These are phyloP conservation scores for Cronartium quercuum DNA, from an alignment of 1,284 basidiomycete genomes.

Conservation along the genomic window DNA sequence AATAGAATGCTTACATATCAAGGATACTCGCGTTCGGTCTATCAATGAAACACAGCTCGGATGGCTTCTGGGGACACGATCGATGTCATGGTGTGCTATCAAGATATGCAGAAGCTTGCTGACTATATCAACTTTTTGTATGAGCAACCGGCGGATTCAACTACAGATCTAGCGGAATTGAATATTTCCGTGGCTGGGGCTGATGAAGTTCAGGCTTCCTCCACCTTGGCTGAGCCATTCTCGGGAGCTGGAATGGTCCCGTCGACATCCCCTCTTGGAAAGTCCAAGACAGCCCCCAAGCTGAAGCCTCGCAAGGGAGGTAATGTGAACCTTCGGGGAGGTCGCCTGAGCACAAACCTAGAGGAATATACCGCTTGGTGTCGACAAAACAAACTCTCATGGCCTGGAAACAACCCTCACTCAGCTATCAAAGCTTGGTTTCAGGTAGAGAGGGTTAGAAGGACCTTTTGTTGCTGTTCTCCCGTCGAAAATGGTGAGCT, in stretches of 20 bases:
- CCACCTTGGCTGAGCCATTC: background rate
- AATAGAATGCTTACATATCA: background rate
- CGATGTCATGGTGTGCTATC: conserved; percentile 1
- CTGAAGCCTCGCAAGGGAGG: conserved; percentile 36
- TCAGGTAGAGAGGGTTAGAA: conserved; percentile 28
- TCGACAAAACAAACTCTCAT: conserved; percentile 24
- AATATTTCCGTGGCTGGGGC: background rate
- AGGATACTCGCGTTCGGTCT: background rate
- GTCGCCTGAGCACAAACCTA: conserved; percentile 17
- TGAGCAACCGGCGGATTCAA: conserved; percentile 16
- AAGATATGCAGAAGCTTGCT: conserved; percentile 28
- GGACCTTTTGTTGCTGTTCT: conserved; percentile 36
- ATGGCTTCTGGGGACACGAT: background rate
- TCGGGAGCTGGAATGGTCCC: background rate
- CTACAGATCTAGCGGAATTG: conserved; percentile 12
- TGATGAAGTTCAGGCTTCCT: background rate
- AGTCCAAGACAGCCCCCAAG: conserved; percentile 28
- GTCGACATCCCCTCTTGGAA: background rate
- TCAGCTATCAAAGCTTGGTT: conserved; percentile 22
- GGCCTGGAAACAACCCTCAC: conserved; percentile 26
- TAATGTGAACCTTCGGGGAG: conserved; percentile 27
- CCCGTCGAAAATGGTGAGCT: background rate
- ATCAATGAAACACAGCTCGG: background rate
- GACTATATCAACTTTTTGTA: conserved; percentile 11
- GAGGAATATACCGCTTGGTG: conserved; percentile 38